Conservation (phyloP, 1,139 yeast genomes). For the Yamadazyma trypodendri region DNA sequence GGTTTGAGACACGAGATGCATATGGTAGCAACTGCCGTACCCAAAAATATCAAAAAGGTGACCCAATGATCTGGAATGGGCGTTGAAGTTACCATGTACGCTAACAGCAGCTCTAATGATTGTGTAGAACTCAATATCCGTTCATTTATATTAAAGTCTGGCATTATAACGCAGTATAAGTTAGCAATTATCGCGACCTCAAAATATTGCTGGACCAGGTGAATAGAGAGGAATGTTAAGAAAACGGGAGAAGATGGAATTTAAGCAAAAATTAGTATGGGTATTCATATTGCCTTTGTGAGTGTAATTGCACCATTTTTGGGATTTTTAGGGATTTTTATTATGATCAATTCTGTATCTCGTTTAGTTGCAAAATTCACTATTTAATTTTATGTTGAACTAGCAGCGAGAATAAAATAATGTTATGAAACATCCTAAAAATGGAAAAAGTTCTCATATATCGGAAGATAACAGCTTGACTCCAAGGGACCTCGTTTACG, state of each 20-base stretch:
- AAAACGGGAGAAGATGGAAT: too few relatives aligned
- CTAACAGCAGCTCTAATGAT: neutral
- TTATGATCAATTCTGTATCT: too few relatives aligned
- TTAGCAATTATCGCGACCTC: neutral
- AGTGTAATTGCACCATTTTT: too few relatives aligned
- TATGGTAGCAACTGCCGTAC: constrained; percentile 5
- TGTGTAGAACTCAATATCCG: neutral
- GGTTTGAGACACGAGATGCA: constrained; percentile 5
- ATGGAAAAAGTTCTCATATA: too few relatives aligned
- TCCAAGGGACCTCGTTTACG: too few relatives aligned
- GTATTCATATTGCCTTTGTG: too few relatives aligned
- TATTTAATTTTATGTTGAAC: neutral
- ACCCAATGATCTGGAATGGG: neutral
- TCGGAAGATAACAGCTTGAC: too few relatives aligned
- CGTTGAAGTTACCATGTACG: neutral
- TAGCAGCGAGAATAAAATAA: too few relatives aligned
- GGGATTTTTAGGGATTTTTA: too few relatives aligned
- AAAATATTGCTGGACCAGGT: neutral
- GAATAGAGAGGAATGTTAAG: too few relatives aligned
- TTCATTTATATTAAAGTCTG: neutral
- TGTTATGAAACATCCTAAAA: too few relatives aligned
- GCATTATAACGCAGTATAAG: neutral
- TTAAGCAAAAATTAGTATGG: too few relatives aligned
- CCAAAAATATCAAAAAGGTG: constrained; percentile 1
- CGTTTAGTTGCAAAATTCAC: constrained; percentile 1